Conservation (phyloP, 1,139 yeast species). For the Protomyces gravidus region DNA sequence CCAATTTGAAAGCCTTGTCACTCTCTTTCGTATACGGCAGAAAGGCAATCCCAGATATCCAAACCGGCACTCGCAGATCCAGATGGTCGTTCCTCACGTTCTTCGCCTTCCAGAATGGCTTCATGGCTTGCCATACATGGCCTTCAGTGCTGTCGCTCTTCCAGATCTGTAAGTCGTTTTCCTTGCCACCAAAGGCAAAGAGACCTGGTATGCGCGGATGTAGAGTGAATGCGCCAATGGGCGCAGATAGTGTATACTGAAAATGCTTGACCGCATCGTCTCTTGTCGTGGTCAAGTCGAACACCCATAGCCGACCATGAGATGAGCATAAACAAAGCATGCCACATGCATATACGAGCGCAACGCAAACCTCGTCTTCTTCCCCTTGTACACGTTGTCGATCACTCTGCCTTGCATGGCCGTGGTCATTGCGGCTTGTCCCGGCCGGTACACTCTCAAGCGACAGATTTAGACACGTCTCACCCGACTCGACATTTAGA, state of each 20-base stretch:
- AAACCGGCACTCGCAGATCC: slow-evolving; percentile 43
- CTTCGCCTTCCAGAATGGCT: slow-evolving; percentile 40
- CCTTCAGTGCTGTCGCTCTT: slow-evolving; percentile 24
- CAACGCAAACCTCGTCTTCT: neutral
- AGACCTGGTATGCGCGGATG: slow-evolving; percentile 40
- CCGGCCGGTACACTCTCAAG: neutral
- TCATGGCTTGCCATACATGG: slow-evolving; percentile 9
- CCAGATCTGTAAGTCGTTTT: slow-evolving; percentile 45
- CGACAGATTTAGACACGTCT: slow-evolving; percentile 1
- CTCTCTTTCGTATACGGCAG: slow-evolving; percentile 25
- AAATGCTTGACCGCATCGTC: neutral
- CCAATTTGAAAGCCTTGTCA: neutral
- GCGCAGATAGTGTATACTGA: slow-evolving; percentile 39
- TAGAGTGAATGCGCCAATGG: slow-evolving; percentile 43
- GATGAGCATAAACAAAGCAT: neutral
- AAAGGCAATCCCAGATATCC: slow-evolving; percentile 41
- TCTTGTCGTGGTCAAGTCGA: neutral
- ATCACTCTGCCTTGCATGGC: neutral
- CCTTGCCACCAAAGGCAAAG: slow-evolving; percentile 49
- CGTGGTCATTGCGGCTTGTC: neutral
- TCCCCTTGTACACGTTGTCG: neutral
- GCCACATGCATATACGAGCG: neutral
- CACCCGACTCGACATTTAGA: neutral
- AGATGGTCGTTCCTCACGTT: slow-evolving; percentile 43
- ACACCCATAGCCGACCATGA: neutral